Percentiles rank a stretch among this genome's conserved stretches.
Conservation (phyloP, 345 rosid species). For the Dovyalis caffra region DNA sequence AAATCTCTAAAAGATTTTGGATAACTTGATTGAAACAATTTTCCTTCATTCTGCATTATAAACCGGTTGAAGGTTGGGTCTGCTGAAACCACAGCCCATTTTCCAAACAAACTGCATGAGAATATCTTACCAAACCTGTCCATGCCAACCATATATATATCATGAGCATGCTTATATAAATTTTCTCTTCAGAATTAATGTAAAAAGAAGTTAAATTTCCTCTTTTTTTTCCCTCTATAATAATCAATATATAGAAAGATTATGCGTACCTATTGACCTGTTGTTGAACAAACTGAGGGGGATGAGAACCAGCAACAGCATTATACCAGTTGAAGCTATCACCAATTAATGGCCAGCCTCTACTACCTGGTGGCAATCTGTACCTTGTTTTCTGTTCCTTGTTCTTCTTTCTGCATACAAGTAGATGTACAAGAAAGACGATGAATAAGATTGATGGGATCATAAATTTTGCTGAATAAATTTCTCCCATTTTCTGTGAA, state of each 20-base stretch:
- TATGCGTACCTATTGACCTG: slow-evolving; percentile 65
- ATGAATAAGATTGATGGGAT: slow-evolving; percentile 12
- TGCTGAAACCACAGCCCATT: slow-evolving; percentile 70
- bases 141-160: background rate
- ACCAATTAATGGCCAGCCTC: slow-evolving; percentile 81
- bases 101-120: slow-evolving; percentile 73
- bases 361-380: slow-evolving; percentile 61
- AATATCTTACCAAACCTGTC: slow-evolving; percentile 73
- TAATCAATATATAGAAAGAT: background rate
- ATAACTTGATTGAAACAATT: slow-evolving; percentile 75
- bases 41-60: slow-evolving; percentile 81
- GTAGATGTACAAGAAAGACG: background rate
- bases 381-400: background rate
- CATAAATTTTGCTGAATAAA: background rate
- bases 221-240: background rate
- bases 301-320: slow-evolving; percentile 79
- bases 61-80: slow-evolving; percentile 68
- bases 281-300: slow-evolving; percentile 60
- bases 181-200: no score
- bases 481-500: slow-evolving; percentile 6
- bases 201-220: background rate
- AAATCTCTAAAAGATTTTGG: slow-evolving; percentile 83
- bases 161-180: background rate
- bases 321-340: slow-evolving; percentile 69
- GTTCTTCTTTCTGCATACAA: background rate